A percentile compares a stretch with the other conserved stretches of the same genome.
Evolutionary conservation across 1,139 yeast species (phyloP).

Genomic region (Diutina sp.): DNA sequence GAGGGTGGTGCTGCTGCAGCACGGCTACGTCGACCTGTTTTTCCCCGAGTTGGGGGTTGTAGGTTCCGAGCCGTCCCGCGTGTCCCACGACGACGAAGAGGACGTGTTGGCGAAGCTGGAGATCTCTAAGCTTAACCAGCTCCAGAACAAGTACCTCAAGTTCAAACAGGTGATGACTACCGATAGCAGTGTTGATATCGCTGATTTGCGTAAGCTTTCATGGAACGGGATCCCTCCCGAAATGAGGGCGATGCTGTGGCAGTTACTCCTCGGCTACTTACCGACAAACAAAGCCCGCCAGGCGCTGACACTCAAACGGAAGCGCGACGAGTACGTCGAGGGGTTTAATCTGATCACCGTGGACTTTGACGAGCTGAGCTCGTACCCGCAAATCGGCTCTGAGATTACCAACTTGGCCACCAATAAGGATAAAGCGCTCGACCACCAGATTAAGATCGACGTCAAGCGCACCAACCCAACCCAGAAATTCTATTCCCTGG

Average conservation of each 20-base stretch:
- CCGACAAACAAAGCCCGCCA: constrained; percentile 80
- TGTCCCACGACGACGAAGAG: constrained; percentile 8
- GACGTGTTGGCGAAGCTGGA: constrained; percentile 28
- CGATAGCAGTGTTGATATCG: constrained; percentile 29
- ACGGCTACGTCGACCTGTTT: constrained; percentile 1
- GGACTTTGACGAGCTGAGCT: constrained; percentile 32
- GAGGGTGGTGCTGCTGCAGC: not conserved
- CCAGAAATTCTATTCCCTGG: constrained; percentile 54
- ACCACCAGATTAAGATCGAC: constrained; percentile 95
- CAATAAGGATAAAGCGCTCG: constrained; percentile 56
- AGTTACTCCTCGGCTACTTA: constrained; percentile 72
- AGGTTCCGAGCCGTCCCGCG: not conserved
- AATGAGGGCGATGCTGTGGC: constrained; percentile 82
- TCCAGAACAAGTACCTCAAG: constrained; percentile 49
- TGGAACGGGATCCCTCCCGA: constrained; percentile 93
- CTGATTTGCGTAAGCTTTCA: constrained; percentile 62
- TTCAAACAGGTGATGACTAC: constrained; percentile 53
- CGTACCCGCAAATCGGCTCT: constrained; percentile 6
- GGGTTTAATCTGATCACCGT: constrained; percentile 33
- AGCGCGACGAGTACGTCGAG: constrained; percentile 76
- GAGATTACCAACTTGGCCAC: constrained; percentile 23
- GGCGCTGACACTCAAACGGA: constrained; percentile 53
- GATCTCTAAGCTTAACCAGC: constrained; percentile 43
- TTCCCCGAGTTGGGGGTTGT: not conserved
- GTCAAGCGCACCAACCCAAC: constrained; percentile 92